Percentiles rank a stretch among this genome's conserved stretches.
Evolutionary conservation across 2,329 filamentous ascomycete genomes (phyloP).

Genomic region (Alternaria sp.): DNA sequence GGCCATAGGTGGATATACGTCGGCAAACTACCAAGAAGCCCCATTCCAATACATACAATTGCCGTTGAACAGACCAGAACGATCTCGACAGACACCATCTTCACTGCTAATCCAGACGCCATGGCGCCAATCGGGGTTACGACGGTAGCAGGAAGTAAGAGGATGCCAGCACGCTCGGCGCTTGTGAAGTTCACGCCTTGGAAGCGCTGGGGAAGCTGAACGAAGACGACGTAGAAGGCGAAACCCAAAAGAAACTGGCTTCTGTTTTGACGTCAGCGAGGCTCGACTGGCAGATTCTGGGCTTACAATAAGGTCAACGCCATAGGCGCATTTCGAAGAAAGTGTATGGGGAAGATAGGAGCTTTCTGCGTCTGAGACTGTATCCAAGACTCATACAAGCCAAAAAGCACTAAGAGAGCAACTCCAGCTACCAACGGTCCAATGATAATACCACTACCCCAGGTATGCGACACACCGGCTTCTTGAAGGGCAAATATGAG

Average conservation of each 20-base stretch:
- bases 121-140: slow-evolving; percentile 42
- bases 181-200: slow-evolving; percentile 43
- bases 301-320: slow-evolving; percentile 35
- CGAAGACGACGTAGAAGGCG: slow-evolving; percentile 41
- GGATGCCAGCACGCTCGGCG: slow-evolving; percentile 42
- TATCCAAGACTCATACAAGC: slow-evolving; percentile 41
- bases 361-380: slow-evolving; percentile 36
- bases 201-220: slow-evolving; percentile 46
- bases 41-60: slow-evolving; percentile 36
- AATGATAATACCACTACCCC: slow-evolving; percentile 42
- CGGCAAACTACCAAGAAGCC: slow-evolving; percentile 40
- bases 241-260: slow-evolving; percentile 41
- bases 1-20: slow-evolving; percentile 24
- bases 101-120: slow-evolving; percentile 30
- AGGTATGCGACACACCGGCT: slow-evolving; percentile 35
- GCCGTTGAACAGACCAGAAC: slow-evolving; percentile 30
- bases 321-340: slow-evolving; percentile 36
- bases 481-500: slow-evolving; percentile 47
- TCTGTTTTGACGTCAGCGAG: slow-evolving; percentile 8
- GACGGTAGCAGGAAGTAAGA: slow-evolving; percentile 40
- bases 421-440: slow-evolving; percentile 40
- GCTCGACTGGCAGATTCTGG: background rate
- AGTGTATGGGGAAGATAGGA: slow-evolving; percentile 40
- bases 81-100: slow-evolving; percentile 32
- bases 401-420: slow-evolving; percentile 35